Conservation (phyloP, 306 rosid genomes). For the Cicer arietinum region DNA sequence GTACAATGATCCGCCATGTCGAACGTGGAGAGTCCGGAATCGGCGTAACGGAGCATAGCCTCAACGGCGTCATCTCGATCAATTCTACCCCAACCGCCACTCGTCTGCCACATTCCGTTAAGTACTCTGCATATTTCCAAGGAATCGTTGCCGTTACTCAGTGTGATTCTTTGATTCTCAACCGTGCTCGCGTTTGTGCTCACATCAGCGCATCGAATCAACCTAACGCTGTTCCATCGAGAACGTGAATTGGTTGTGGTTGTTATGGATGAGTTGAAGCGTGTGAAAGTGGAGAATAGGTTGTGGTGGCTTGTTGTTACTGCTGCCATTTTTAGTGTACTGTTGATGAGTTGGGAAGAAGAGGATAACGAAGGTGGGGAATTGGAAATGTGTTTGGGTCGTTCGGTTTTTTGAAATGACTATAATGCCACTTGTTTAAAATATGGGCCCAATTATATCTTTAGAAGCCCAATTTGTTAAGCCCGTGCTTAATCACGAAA, state of each 20-base stretch:
- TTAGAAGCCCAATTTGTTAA: background rate
- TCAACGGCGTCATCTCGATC: conserved; percentile 82
- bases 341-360: background rate
- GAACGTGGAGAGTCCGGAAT: conserved; percentile 82
- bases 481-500: no score
- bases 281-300: conserved; percentile 38
- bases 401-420: conserved; percentile 22
- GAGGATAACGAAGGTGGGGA: conserved; percentile 42
- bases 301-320: conserved; percentile 30
- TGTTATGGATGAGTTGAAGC: conserved; percentile 33
- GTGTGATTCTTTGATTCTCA: conserved; percentile 54
- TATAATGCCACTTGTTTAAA: conserved; percentile 14
- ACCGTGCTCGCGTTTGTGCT: conserved; percentile 30
- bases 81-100: conserved; percentile 90
- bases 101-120: conserved; percentile 92
- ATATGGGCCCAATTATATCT: background rate
- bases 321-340: conserved; percentile 45
- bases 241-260: conserved; percentile 1
- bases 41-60: conserved; percentile 89
- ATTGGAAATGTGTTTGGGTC: background rate
- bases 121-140: conserved; percentile 74
- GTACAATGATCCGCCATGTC: conserved; percentile 98
- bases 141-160: conserved; percentile 69
- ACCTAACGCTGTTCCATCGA: conserved; percentile 14
- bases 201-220: conserved; percentile 55